phyloP scores from a whole-genome alignment of 2,329 filamentous ascomycete genomes.

The Sporothrix curviconia region DNA sequence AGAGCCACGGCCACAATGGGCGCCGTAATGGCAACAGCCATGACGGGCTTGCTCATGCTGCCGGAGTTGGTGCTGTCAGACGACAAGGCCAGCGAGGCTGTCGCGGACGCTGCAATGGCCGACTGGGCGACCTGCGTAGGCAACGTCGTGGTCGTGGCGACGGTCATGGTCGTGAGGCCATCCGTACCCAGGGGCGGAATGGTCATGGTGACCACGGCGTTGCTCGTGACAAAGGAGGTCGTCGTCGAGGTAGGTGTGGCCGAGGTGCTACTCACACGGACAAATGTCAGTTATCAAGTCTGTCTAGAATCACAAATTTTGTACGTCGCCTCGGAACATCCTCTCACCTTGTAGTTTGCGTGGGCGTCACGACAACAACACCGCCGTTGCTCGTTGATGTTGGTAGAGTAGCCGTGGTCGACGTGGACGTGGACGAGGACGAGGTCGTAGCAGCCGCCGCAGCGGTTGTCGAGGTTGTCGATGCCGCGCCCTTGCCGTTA shows the following conservation, averaged over 20 bases:
- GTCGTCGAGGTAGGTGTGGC: slow-evolving; percentile 11
- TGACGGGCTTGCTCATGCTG: slow-evolving; percentile 14
- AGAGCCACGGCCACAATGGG: slow-evolving; percentile 19
- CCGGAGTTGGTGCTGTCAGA: neutral
- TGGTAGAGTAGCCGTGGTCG: neutral
- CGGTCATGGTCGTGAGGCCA: neutral
- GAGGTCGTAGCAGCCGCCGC: neutral
- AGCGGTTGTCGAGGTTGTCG: neutral
- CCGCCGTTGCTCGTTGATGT: neutral
- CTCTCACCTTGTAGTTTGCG: slow-evolving; percentile 1
- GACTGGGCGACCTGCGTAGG: neutral
- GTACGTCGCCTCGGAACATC: neutral
- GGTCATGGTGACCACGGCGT: slow-evolving; percentile 7
- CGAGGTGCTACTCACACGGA: neutral
- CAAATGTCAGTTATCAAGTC: too few relatives aligned
- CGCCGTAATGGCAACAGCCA: slow-evolving; percentile 18
- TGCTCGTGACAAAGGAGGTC: slow-evolving; percentile 13
- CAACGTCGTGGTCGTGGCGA: slow-evolving; percentile 2
- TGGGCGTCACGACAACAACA: neutral
- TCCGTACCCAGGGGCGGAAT: neutral
- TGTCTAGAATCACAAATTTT: too few relatives aligned
- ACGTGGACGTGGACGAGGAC: neutral
- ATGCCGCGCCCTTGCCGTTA: neutral
- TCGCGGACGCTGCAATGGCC: neutral
- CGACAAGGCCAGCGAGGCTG: neutral